These are phyloP conservation scores for Chamaecrista fasciculata DNA, from an alignment of 306 rosid species.

Conservation along the genomic window DNA sequence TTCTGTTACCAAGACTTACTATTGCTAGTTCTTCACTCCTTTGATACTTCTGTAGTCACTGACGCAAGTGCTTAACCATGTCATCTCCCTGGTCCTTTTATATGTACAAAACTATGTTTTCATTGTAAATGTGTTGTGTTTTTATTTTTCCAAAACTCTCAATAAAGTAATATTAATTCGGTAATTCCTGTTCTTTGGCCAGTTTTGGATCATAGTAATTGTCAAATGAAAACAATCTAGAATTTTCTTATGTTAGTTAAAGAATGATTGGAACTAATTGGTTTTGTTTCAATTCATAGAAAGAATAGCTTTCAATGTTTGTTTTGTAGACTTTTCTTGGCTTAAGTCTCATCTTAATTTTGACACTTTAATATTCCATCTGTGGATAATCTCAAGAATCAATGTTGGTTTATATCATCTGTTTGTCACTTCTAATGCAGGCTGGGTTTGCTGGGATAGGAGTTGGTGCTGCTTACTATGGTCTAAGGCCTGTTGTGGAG, in stretches of 20 bases:
- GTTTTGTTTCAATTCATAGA: not conserved
- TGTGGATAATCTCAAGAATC: constrained; percentile 6
- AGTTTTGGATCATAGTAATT: not conserved
- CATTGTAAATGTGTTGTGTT: not conserved
- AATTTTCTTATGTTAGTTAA: not conserved
- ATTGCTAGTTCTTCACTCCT: not conserved
- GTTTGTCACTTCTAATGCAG: constrained; percentile 49
- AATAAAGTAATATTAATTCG: not conserved
- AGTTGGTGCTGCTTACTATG: constrained; percentile 98
- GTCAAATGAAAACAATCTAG: not conserved
- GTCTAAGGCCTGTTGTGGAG: constrained; percentile 87
- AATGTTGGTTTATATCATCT: constrained; percentile 22
- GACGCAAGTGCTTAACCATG: not conserved
- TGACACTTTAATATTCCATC: not conserved
- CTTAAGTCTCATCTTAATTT: not conserved
- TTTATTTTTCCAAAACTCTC: not conserved
- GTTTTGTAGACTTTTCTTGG: not conserved
- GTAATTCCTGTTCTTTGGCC: not conserved
- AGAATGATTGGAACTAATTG: not conserved
- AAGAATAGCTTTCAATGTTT: not conserved
- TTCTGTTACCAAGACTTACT: constrained; percentile 27
- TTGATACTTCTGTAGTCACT: constrained; percentile 15
- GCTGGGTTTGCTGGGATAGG: constrained; percentile 99
- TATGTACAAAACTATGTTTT: not conserved
- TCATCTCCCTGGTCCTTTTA: not conserved